Evolutionary conservation across 2,329 filamentous ascomycete genomes (phyloP), one percentile per base, ranked within the genome.

Genomic region (Massarina eburnea): DNA sequence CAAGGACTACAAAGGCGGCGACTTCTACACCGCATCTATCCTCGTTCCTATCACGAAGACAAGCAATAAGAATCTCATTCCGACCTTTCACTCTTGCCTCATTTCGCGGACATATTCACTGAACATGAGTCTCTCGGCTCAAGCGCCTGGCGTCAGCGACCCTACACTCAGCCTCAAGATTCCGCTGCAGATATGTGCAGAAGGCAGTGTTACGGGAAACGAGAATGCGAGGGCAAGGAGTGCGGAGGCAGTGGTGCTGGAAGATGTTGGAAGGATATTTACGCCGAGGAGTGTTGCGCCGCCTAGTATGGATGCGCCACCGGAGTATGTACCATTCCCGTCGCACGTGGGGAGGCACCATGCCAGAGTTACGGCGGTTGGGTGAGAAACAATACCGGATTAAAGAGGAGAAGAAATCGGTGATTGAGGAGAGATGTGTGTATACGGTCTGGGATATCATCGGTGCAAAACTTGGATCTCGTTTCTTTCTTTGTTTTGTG

Each of bases 41-140:
- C 62, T 85, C 2, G 79, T 88, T 2, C 85, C 85, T 0, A 72
- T 88, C 57, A 77, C 77, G 1, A 74, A 87, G 0, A 84, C 85
- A 1, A 58, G 62, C n/a, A 73, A 72, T 51, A 86, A 84, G 55
- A 71, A 77, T 20, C 86, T 86, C 62, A 71, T 86, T 17, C 86
- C 85, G 1, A 85, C 84, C 2, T 89, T 89, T 70, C 82, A 88
- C 71, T 78, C 80, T 30, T 89, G 85, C 64, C 76, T 88, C 42
- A 71, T 83, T 35, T 82, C 81, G n/a, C 77, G 86, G 41, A 71
- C 76, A 15, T 89, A 89, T 64, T 67, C 73, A 3, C 75, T 89
- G 12, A 79, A 82, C 42, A 68, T 89, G 45, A 72, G 74, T 12
- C 67, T 89, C 18, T 75, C 78, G 3, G 75, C 81, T 39, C 53